Base-by-base conservation (phyloP, 805 yeast species). In the Clavispora vitiphila region DNA sequence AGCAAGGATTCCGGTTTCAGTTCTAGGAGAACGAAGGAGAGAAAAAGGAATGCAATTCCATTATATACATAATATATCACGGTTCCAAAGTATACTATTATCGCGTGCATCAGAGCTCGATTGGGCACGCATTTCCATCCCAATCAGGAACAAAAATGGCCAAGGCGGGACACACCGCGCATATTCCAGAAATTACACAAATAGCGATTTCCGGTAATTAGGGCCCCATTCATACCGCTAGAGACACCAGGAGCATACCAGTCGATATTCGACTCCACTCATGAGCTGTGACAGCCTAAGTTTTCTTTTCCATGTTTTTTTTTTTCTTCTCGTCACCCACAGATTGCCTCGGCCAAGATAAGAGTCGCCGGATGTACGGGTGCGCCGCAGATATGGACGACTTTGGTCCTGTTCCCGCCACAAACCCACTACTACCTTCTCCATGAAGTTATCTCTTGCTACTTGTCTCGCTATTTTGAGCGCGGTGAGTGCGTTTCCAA, bases 401-500 rank as follows among this genome's bases (percentile, higher is more conserved):
- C 11, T 8, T 29, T 20, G 9, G 15, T 29, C 32, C 32, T 16
- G 20, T 29, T 29, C 8, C 12, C 32, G 14, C 32, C 32, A 29
- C 32, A 29, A 34, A 34, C 34, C 14, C 32, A 5, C 16, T 14
- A 24, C 39, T 11, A 11, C 21, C 20, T 11, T 18, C 10, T 21
- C 38, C 30, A 51, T 51, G 55, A 50, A 43, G 38, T 38, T 50
- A 35, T 40, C 60, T 7, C 32, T 54, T 35, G 49, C 56, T 36
- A 37, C 55, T 9, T 38, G 51, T 22, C 53, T 58, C 36, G 56
- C 60, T 15, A 40, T 57, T 15, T 32, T 53, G n/a, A 44, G 54
- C 12, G 47, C 55, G 10, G 55, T 44, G 27, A 43, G 45, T 40
- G 58, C 62, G 8, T 41, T 56, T 20, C 63, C 64, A n/a, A 21